Evolutionary conservation across 495 filamentous ascomycete genomes (phyloP), one percentile per base, ranked within the genome.

Genomic region (Penicillium alfredii): DNA sequence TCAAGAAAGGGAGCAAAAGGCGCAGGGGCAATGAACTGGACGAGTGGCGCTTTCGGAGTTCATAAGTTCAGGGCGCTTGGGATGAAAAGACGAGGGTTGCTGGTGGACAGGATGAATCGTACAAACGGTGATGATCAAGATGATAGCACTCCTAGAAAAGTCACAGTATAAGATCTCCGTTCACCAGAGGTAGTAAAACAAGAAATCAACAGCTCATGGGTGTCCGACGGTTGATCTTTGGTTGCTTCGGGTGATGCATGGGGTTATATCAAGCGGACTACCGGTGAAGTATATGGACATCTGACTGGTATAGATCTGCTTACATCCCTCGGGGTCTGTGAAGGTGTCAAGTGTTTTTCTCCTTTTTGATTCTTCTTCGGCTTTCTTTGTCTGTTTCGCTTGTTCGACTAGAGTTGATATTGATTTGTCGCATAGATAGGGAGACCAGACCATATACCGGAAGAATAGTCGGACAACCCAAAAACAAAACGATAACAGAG

Each of bases 81-180:
- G 22, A 32, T 11, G 30, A 32, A 27, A 4, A 14, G 14, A 33
- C 70, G 58, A 32, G 13, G 28, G 34, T 38, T 20, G 36, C 32
- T 38, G 33, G 11, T 30, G 30, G 30, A 30, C 8, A 20, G 9
- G 44, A 51, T 47, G 19, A 1, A 53, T 49, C 69, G 38, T 68
- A 75, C 56, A 71, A 42, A 76, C 61, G 33, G 82, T 88, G 45
- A 88, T 76, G 42, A 75, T 72, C 18, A 86, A 58, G 42, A 86
- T 81, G 49, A 86, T 73, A 38, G 71, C 56, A 55, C 78, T 83
- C 79, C 80, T 76, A 64, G 19, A 55, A 42, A n/a, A 42, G 16
- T 48, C 35, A 45, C 20, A 38, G 35, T 49, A 61, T 66, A 54
- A 66, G 63, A 57, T 44, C 44, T 33, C 19, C 8, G 29, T n/a